A percentile compares a stretch with the other conserved stretches of the same genome.
phyloP scores from a whole-genome alignment of 257 asterid species.

The Cordia subcordata region DNA sequence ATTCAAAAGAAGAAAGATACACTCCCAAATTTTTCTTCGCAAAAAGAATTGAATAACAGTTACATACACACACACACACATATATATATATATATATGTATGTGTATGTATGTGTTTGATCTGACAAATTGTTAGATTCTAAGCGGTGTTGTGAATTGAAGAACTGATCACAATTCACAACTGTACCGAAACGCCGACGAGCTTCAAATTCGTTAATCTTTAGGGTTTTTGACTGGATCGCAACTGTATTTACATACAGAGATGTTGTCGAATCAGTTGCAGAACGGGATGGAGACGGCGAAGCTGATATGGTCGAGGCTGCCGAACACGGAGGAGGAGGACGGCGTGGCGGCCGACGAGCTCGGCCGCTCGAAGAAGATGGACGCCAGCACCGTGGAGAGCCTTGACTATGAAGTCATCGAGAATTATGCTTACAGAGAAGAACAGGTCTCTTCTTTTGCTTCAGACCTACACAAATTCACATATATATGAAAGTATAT shows the following conservation, averaged over 20 bases:
- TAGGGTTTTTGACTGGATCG: constrained; percentile 1
- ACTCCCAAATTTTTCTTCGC: no score
- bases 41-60: no score
- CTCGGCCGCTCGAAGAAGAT: constrained; percentile 30
- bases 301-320: constrained; percentile 84
- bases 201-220: background rate
- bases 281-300: constrained; percentile 84
- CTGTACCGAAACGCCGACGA: background rate
- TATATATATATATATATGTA: no score
- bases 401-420: constrained; percentile 95
- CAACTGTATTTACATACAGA: background rate
- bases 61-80: no score
- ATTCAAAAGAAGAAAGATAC: no score
- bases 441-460: constrained; percentile 58
- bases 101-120: background rate
- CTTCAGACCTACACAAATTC: background rate
- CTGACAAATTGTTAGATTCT: background rate
- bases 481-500: background rate
- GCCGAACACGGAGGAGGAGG: constrained; percentile 67
- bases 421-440: constrained; percentile 78
- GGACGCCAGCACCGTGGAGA: constrained; percentile 56
- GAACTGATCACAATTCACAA: background rate
- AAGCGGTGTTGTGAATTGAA: background rate
- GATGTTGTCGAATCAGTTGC: constrained; percentile 78
- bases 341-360: constrained; percentile 22